Evolutionary conservation across 352 stramenopile species (phyloP).

Genomic region (Globisporangium paroecandrum): DNA sequence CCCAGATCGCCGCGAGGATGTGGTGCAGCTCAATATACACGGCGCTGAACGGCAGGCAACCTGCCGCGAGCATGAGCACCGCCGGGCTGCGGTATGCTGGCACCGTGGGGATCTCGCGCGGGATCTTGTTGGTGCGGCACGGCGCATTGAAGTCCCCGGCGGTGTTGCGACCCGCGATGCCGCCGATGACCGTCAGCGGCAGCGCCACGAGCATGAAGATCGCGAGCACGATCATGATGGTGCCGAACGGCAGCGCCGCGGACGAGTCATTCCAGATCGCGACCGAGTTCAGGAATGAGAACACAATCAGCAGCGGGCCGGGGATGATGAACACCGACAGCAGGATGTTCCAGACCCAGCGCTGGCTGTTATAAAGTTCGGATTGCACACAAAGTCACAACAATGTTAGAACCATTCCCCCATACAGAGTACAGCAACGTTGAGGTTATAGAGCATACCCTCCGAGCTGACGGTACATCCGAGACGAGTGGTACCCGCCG

Average conservation of each 20-base stretch:
- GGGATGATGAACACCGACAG: conserved; percentile 91
- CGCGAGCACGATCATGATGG: conserved; percentile 93
- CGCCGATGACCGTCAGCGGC: conserved; percentile 92
- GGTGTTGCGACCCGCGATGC: conserved; percentile 93
- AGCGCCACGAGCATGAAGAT: conserved; percentile 93
- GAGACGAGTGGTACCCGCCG: conserved; percentile 90
- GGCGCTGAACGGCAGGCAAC: conserved; percentile 96
- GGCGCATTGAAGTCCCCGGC: conserved; percentile 89
- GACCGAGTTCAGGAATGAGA: conserved; percentile 95
- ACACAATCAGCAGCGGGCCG: conserved; percentile 87
- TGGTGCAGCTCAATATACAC: conserved; percentile 99
- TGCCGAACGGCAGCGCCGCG: conserved; percentile 93
- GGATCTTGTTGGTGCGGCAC: conserved; percentile 95
- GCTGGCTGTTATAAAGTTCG: conserved; percentile 31
- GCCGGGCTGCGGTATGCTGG: conserved; percentile 85
- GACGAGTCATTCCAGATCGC: conserved; percentile 95
- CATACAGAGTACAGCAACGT: not conserved
- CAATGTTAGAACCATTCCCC: not conserved
- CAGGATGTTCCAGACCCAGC: conserved; percentile 95
- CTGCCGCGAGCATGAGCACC: conserved; percentile 90
- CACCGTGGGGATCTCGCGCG: conserved; percentile 90
- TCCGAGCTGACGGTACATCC: conserved; percentile 93
- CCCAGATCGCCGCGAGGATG: conserved; percentile 98
- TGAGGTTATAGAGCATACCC: conserved; percentile 29
- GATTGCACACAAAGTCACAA: not conserved